phyloP scores from a whole-genome alignment of 345 rosid species.

The Eucalyptus sp. region DNA sequence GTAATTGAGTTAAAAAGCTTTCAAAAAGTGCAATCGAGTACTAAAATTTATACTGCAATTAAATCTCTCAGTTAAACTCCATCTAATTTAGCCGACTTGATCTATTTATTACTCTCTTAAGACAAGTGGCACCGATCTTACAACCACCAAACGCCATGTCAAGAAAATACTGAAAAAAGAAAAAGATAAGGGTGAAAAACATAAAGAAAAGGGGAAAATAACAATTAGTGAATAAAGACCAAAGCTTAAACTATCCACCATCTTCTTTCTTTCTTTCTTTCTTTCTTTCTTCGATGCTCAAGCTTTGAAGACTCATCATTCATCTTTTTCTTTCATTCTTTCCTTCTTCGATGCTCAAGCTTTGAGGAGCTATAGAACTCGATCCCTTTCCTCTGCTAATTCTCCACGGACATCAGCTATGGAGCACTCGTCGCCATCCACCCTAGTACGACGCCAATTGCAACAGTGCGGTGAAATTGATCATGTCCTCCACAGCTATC shows the following conservation, averaged over 20 bases:
- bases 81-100: neutral
- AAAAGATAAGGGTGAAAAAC: neutral
- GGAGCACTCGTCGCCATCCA: neutral
- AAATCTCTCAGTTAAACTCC: fast-evolving
- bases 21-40: fast-evolving
- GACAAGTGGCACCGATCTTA: neutral
- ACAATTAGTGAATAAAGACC: neutral
- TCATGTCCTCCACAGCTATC: neutral
- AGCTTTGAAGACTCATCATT: neutral
- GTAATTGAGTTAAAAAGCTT: fast-evolving
- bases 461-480: neutral
- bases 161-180: neutral
- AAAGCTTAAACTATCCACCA: neutral
- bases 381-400: neutral
- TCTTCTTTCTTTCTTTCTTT: neutral
- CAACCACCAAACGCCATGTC: neutral
- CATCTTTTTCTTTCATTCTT: neutral
- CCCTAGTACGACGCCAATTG: neutral
- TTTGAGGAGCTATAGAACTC: neutral
- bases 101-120: too few relatives aligned
- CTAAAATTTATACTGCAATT: too few relatives aligned
- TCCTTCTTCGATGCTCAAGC: neutral
- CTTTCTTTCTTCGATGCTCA: neutral
- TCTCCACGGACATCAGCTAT: neutral
- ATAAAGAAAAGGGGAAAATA: too few relatives aligned